Percentiles rank a stretch among this genome's conserved stretches.
These are phyloP conservation scores for Sonneratia alba DNA, from an alignment of 345 rosid genomes.

Conservation along the genomic window DNA sequence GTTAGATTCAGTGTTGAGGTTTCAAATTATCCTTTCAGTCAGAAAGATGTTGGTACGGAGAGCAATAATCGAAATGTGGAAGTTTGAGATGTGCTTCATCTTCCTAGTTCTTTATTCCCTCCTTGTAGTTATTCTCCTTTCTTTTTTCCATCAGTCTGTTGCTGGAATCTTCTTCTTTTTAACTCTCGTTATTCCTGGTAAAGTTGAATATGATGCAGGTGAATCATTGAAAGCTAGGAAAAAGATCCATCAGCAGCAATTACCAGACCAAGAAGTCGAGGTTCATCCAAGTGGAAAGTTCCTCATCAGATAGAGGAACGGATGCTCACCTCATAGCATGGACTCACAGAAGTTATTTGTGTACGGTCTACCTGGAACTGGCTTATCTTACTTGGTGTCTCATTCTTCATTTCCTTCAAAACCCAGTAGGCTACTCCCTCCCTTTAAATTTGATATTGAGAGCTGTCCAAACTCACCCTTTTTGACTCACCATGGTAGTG, in stretches of 20 bases:
- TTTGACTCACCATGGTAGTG: constrained; percentile 28
- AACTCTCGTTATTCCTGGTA: neutral
- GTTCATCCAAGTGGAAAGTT: neutral
- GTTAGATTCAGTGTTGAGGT: neutral
- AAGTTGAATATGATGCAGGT: neutral
- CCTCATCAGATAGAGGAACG: constrained; percentile 9
- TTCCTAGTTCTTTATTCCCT: neutral
- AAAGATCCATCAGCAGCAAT: neutral
- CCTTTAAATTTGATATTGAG: constrained; percentile 26
- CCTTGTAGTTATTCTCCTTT: neutral
- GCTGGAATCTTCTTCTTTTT: neutral
- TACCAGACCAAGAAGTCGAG: neutral
- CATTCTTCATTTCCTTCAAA: constrained; percentile 23
- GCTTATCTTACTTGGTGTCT: constrained; percentile 31
- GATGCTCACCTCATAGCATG: constrained; percentile 33
- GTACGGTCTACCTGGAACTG: constrained; percentile 29
- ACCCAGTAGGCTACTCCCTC: constrained; percentile 23
- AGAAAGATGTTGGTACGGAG: neutral
- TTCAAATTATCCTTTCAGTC: neutral
- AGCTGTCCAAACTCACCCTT: constrained; percentile 37
- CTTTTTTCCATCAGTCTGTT: neutral
- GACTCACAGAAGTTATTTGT: constrained; percentile 33
- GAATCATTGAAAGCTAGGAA: neutral
- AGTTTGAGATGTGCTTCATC: neutral
- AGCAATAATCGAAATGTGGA: neutral